Evolutionary conservation across 2,329 filamentous ascomycete genomes (phyloP).

Genomic region (Venturiaceae sp.): DNA sequence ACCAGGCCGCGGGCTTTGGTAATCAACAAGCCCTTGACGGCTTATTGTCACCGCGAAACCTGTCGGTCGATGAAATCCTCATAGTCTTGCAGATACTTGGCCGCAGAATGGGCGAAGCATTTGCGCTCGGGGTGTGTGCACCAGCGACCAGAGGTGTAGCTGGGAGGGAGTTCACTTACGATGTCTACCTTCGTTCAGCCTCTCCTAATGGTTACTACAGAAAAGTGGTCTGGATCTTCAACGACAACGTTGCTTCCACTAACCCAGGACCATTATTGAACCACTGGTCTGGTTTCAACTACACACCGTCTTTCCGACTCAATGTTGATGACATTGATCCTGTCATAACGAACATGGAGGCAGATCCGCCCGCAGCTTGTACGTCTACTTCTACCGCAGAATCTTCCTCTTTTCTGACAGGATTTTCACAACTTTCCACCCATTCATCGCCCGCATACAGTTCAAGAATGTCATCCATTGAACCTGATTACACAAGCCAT

Average conservation of each 20-base stretch:
- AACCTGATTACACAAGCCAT: neutral
- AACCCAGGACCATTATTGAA: neutral
- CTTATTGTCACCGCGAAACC: neutral
- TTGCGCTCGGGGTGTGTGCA: neutral
- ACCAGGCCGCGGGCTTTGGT: neutral
- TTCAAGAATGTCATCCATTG: neutral
- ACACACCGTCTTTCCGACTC: neutral
- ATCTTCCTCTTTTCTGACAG: neutral
- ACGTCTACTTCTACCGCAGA: no score
- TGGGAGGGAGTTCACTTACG: neutral
- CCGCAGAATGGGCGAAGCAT: neutral
- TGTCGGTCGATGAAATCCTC: neutral
- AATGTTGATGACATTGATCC: neutral
- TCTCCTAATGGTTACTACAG: neutral
- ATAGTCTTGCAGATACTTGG: neutral
- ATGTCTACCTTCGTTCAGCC: neutral
- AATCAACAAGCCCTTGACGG: neutral
- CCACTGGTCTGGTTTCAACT: neutral
- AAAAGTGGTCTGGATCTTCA: neutral
- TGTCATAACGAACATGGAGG: neutral
- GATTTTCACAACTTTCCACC: neutral
- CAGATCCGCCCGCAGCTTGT: no score
- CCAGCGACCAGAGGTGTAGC: no score
- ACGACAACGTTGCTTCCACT: neutral
- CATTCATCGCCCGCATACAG: neutral